Percentiles rank a stretch among this genome's conserved stretches.
Evolutionary conservation across 306 rosid species (phyloP).

Genomic region (Rosa lucieae): DNA sequence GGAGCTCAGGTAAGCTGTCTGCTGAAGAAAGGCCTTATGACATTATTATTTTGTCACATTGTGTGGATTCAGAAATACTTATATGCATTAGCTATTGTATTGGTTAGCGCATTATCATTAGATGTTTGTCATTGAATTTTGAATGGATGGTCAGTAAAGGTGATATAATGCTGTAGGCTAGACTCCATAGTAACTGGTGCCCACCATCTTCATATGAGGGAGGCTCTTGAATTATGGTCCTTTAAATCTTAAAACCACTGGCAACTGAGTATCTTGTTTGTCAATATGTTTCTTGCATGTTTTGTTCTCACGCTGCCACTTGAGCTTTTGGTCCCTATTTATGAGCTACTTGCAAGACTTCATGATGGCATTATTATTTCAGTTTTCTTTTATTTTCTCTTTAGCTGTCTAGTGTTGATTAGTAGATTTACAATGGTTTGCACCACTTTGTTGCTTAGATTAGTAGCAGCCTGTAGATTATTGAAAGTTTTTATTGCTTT

Average conservation of each 20-base stretch:
- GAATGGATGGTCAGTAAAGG: background rate
- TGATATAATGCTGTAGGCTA: background rate
- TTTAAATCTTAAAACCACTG: background rate
- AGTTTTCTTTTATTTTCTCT: background rate
- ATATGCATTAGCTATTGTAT: background rate
- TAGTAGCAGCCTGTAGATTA: background rate
- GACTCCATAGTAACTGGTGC: background rate
- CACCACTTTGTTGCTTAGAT: background rate
- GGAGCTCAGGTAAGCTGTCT: conserved; percentile 79
- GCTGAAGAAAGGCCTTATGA: background rate
- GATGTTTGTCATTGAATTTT: background rate
- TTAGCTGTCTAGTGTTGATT: background rate
- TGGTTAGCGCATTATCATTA: background rate
- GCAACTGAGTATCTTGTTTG: background rate
- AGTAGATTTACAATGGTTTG: background rate
- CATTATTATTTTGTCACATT: background rate
- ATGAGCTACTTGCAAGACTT: conserved; percentile 1
- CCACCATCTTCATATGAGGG: background rate
- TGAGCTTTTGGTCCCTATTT: background rate
- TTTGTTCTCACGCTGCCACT: background rate
- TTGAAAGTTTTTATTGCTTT: background rate
- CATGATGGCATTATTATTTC: background rate
- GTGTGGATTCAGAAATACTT: background rate
- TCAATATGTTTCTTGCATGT: background rate
- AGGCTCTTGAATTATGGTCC: background rate